These are phyloP conservation scores for Seiridium cupressi DNA, from an alignment of 2,329 filamentous ascomycete genomes.

Conservation along the genomic window DNA sequence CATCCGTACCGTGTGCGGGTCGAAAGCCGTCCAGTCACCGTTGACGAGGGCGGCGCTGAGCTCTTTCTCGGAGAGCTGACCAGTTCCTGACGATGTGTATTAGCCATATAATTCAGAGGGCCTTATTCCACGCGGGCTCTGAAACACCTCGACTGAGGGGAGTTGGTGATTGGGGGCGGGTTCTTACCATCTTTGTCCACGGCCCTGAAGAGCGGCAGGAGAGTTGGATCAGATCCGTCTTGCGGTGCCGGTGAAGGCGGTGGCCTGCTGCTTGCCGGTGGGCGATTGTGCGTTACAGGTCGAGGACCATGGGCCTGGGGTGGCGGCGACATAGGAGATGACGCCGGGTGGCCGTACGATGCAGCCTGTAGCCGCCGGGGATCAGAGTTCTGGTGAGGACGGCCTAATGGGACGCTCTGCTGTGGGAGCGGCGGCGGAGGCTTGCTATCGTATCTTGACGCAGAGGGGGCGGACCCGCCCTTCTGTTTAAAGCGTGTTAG, in stretches of 20 bases:
- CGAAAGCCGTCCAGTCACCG: conserved; percentile 92
- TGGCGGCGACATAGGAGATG: conserved; percentile 47
- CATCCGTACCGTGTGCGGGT: conserved; percentile 92
- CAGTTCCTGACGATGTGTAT: conserved; percentile 52
- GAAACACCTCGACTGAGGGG: background rate
- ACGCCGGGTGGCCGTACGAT: conserved; percentile 17
- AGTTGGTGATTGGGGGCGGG: background rate
- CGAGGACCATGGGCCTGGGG: conserved; percentile 42
- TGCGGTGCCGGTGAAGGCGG: conserved; percentile 62
- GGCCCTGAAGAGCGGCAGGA: conserved; percentile 83
- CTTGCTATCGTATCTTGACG: conserved; percentile 46
- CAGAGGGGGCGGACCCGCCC: conserved; percentile 21
- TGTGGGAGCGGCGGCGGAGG: conserved; percentile 39
- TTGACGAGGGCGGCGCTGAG: conserved; percentile 91
- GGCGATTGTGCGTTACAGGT: conserved; percentile 45
- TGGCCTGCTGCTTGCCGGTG: conserved; percentile 58
- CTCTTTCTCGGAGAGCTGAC: conserved; percentile 81
- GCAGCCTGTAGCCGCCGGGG: conserved; percentile 9
- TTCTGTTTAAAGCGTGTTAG: conserved; percentile 6
- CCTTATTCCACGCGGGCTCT: too few relatives aligned
- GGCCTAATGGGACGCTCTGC: conserved; percentile 6
- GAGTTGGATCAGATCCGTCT: conserved; percentile 62
- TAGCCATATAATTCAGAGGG: background rate
- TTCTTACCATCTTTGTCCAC: conserved; percentile 79
- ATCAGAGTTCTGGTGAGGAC: conserved; percentile 13